Evolutionary conservation across 1,139 yeast genomes (phyloP).

Genomic region (Sugiyamaella grinbergsii): DNA sequence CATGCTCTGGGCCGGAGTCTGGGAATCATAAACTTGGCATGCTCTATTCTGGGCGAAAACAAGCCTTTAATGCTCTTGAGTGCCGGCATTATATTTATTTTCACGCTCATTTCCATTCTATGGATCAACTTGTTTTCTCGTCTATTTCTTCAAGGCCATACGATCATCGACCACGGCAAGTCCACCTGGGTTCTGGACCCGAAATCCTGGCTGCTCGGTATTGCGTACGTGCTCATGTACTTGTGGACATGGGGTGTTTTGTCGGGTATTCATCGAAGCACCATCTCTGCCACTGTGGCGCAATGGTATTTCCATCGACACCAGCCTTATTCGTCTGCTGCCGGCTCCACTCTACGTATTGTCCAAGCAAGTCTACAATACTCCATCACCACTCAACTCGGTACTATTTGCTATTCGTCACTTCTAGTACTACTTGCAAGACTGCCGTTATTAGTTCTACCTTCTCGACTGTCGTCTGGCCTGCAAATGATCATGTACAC

Average conservation of each 20-base stretch:
- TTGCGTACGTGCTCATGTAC: slow-evolving; percentile 44
- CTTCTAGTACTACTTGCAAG: slow-evolving; percentile 41
- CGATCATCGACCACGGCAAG: slow-evolving; percentile 33
- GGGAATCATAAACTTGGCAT: slow-evolving; percentile 31
- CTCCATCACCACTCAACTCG: slow-evolving; percentile 42
- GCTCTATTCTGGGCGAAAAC: slow-evolving; percentile 42
- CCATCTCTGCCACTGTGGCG: slow-evolving; percentile 43
- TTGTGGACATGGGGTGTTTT: slow-evolving; percentile 50
- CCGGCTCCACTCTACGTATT: slow-evolving; percentile 28
- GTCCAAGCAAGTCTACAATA: slow-evolving; percentile 36
- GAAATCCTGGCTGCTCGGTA: slow-evolving; percentile 42
- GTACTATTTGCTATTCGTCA: slow-evolving; percentile 45
- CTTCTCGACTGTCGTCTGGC: slow-evolving; percentile 36
- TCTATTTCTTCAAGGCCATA: slow-evolving; percentile 43
- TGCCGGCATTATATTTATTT: slow-evolving; percentile 36
- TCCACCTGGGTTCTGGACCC: slow-evolving; percentile 40
- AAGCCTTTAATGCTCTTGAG: slow-evolving; percentile 39
- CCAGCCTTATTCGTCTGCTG: slow-evolving; percentile 31
- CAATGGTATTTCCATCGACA: slow-evolving; percentile 47
- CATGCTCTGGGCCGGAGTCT: slow-evolving; percentile 40
- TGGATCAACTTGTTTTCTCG: slow-evolving; percentile 46
- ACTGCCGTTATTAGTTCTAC: slow-evolving; percentile 44
- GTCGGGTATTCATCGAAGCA: slow-evolving; percentile 44
- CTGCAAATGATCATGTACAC: slow-evolving; percentile 36
- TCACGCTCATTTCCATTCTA: slow-evolving; percentile 40